A percentile compares a stretch with the other conserved stretches of the same genome.
These are phyloP conservation scores for Yamadazyma takamatsuzukensis DNA, from an alignment of 805 yeast genomes.

Conservation along the genomic window DNA sequence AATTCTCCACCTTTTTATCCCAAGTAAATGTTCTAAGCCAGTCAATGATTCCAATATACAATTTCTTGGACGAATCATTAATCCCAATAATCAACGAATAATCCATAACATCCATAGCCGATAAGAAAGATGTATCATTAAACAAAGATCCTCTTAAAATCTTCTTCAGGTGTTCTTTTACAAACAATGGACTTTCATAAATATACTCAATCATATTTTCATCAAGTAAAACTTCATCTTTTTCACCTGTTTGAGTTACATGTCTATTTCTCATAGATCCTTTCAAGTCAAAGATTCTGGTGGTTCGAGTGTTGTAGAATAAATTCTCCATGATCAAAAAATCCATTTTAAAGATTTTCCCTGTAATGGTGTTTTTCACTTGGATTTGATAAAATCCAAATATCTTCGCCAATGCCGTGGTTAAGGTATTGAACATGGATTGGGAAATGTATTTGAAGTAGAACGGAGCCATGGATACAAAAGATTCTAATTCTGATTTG, in stretches of 20 bases:
- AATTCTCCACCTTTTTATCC: conserved; percentile 97
- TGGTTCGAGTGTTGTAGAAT: conserved; percentile 76
- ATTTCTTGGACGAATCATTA: conserved; percentile 55
- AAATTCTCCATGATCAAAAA: conserved; percentile 93
- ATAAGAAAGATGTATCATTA: conserved; percentile 90
- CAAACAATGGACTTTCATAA: conserved; percentile 92
- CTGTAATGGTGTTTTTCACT: conserved; percentile 68
- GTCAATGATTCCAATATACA: conserved; percentile 92
- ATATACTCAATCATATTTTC: conserved; percentile 98
- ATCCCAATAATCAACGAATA: conserved; percentile 93
- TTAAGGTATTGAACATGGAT: conserved; percentile 89
- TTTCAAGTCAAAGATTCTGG: conserved; percentile 89
- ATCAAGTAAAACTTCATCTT: conserved; percentile 89
- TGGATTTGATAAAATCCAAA: conserved; percentile 95
- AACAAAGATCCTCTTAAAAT: conserved; percentile 82
- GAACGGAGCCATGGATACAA: conserved; percentile 92
- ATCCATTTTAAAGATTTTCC: conserved; percentile 80
- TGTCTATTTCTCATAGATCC: conserved; percentile 98
- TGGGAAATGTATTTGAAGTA: conserved; percentile 95
- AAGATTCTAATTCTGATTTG: conserved; percentile 85
- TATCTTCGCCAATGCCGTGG: conserved; percentile 90
- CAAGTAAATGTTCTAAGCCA: conserved; percentile 95
- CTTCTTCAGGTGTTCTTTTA: conserved; percentile 86
- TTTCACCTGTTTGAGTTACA: conserved; percentile 93
- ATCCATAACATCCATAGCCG: conserved; percentile 99